These are phyloP conservation scores for Trametes cubensis DNA, from an alignment of 768 basidiomycete genomes.

Conservation along the genomic window DNA sequence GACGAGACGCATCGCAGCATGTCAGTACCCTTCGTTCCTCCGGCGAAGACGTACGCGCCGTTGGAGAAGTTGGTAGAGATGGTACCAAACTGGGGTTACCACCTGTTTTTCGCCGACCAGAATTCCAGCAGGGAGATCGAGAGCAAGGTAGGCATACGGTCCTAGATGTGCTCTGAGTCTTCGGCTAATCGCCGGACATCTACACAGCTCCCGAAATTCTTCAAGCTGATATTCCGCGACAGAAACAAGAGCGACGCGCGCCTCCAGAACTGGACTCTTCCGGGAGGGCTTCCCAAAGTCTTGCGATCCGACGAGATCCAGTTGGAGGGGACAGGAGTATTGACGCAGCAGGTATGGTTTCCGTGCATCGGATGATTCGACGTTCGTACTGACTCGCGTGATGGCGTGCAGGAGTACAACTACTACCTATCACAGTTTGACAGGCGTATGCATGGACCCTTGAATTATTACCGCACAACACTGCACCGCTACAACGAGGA, in stretches of 20 bases:
- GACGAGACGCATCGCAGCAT: constrained; percentile 45
- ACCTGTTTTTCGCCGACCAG: constrained; percentile 62
- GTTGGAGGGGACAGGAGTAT: background rate
- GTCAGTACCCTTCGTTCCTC: constrained; percentile 69
- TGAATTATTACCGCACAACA: constrained; percentile 77
- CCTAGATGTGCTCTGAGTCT: background rate
- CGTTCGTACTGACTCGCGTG: constrained; percentile 1
- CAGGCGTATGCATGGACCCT: constrained; percentile 63
- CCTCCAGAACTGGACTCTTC: constrained; percentile 11
- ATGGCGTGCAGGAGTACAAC: constrained; percentile 50
- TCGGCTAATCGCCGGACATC: background rate
- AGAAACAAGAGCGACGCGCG: background rate
- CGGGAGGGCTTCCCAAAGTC: constrained; percentile 18
- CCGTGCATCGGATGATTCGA: background rate
- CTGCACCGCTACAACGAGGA: constrained; percentile 71
- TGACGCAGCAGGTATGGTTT: constrained; percentile 25
- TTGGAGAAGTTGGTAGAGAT: constrained; percentile 52
- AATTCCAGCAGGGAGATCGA: constrained; percentile 59
- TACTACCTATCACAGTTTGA: constrained; percentile 52
- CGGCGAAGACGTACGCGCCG: constrained; percentile 49
- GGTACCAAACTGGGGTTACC: constrained; percentile 66
- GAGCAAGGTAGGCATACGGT: constrained; percentile 43
- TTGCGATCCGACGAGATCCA: background rate
- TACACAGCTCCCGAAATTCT: constrained; percentile 28
- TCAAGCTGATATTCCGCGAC: constrained; percentile 20